Base-by-base conservation (phyloP, 2,329 filamentous ascomycete genomes). In the Botryotinia globosa region DNA sequence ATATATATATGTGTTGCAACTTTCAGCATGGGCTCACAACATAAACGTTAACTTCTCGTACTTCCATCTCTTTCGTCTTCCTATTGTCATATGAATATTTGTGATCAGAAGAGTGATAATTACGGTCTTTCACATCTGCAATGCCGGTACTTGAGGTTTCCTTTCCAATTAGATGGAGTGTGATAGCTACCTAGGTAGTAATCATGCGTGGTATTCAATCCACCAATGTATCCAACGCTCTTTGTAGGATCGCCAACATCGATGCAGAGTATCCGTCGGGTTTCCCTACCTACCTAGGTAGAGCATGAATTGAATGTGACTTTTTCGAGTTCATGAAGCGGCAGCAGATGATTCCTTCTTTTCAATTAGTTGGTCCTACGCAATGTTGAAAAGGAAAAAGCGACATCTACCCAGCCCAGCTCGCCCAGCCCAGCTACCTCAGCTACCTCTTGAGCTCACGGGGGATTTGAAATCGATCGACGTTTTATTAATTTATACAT, bases 101-200 rank as follows among this genome's bases (percentile, higher is more conserved):
- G 6, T 16, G n/a, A 62, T 42, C 5, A 29, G 39, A 25, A 42
- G 59, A 10, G 18, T 7, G 29, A 32, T 44, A 14, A 32, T 20
- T 16, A 10, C 22, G 8, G 39, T 22, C 20, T 34, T 18, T 29
- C 32, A 34, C n/a, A 64, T 39, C 34, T 71, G 69, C 69, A 65
- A 71, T 64, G 59, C 59, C 45, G 69, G 69, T 8, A 71, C 69
- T 71, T 71, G 29, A 12, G 8, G 37, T 62, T 22, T 58, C 4
- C 39, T 61, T 32, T 42, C 54, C 25, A 32, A 34, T 58, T 1
- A 58, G 29, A 29, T 34, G 54, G n/a, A 34, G 29, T 34, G 54
- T 58, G 29, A 22, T 34, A n/a, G 25, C 51, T n/a, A n/a, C n/a
- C n/a, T n/a, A n/a, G n/a, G n/a, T n/a, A n/a, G 56, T 22, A 4